Evolutionary conservation across 495 filamentous ascomycete species (phyloP).

Genomic region (Tuber melanosporum): DNA sequence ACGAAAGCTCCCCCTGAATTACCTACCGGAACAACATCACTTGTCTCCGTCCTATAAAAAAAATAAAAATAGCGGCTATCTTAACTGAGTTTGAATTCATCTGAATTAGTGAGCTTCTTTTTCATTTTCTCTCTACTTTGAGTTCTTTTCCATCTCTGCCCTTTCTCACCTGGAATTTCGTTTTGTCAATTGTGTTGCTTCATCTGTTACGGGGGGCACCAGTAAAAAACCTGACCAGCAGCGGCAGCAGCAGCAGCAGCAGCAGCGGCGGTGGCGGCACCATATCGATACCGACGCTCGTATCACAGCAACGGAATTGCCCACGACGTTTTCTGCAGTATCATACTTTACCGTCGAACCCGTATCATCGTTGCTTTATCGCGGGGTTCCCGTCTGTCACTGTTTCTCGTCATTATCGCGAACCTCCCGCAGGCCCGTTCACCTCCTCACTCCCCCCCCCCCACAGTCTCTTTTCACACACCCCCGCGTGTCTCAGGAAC

Average conservation of each 20-base stretch:
- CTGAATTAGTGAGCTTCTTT: neutral
- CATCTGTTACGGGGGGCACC: neutral
- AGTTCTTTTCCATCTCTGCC: conserved; percentile 4
- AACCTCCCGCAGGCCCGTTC: neutral
- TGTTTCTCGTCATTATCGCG: conserved; percentile 23
- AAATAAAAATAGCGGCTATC: neutral
- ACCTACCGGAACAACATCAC: neutral
- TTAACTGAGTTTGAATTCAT: neutral
- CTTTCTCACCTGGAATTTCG: conserved; percentile 9
- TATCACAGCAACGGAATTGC: neutral
- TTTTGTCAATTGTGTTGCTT: conserved; percentile 13
- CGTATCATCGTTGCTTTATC: conserved; percentile 22
- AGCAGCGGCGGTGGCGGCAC: neutral
- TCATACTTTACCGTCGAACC: neutral
- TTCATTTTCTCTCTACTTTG: neutral
- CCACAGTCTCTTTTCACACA: neutral
- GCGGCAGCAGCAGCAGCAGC: neutral
- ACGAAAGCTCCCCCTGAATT: neutral
- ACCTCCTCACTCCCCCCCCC: neutral
- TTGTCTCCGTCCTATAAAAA: neutral
- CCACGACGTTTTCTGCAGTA: neutral
- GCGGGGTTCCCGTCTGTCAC: conserved; percentile 22
- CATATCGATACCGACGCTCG: neutral
- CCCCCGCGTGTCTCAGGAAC: conserved; percentile 19
- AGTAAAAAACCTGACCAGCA: neutral